These are phyloP conservation scores for Sordariomycetes sp. DNA, from an alignment of 2,329 filamentous ascomycete genomes.

Conservation along the genomic window DNA sequence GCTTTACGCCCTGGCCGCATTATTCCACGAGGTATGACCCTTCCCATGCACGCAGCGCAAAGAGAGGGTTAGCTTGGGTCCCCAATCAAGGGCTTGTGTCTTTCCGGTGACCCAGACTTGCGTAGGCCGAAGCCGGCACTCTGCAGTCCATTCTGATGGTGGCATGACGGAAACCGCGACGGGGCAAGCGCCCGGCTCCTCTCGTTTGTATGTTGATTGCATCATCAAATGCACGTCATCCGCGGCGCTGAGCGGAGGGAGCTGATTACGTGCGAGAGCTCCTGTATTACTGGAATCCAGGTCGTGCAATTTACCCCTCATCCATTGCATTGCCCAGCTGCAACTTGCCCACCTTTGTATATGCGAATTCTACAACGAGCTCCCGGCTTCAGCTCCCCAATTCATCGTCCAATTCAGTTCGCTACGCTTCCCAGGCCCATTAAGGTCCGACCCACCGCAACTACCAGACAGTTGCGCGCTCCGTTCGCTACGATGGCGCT, in stretches of 20 bases:
- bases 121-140: too few relatives aligned
- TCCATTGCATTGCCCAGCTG: neutral
- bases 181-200: neutral
- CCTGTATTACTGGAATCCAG: too few relatives aligned
- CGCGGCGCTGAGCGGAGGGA: neutral
- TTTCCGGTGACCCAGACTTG: too few relatives aligned
- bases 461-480: neutral
- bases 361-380: neutral
- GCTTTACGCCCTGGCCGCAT: too few relatives aligned
- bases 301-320: neutral
- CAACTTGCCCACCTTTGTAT: neutral
- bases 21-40: too few relatives aligned
- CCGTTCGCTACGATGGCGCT: constrained; percentile 51
- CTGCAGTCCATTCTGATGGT: neutral
- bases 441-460: neutral
- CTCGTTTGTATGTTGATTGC: neutral
- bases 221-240: neutral
- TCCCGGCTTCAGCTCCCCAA: neutral
- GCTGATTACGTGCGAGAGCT: neutral
- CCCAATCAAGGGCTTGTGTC: too few relatives aligned
- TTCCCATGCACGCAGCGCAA: too few relatives aligned
- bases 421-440: neutral
- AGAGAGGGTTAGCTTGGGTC: too few relatives aligned
- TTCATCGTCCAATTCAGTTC: neutral
- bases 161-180: neutral